These are phyloP conservation scores for Dioscorea alata DNA, from an alignment of 106 monocot species.

Conservation along the genomic window DNA sequence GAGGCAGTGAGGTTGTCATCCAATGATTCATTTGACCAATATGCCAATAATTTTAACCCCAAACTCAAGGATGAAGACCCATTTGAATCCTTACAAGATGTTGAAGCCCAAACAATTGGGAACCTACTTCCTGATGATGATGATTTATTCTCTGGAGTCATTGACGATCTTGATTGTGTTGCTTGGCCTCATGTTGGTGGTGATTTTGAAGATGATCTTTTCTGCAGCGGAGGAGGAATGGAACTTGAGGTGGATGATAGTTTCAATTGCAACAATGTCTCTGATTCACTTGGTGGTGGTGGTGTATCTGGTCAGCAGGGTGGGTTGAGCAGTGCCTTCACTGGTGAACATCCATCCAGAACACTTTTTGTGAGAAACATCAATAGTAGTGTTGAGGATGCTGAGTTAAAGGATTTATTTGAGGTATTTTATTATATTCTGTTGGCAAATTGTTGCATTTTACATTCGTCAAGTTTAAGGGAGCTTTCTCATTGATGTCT, in stretches of 20 bases:
- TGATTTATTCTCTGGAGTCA: conserved; percentile 62
- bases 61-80: conserved; percentile 41
- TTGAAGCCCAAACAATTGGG: conserved; percentile 73
- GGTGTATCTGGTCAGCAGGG: conserved; percentile 9
- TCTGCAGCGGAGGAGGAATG: conserved; percentile 62
- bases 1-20: conserved; percentile 49
- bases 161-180: conserved; percentile 34
- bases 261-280: conserved; percentile 14
- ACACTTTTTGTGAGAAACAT: conserved; percentile 86
- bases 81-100: conserved; percentile 64
- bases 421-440: conserved; percentile 39
- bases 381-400: conserved; percentile 69
- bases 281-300: conserved; percentile 8
- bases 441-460: neutral
- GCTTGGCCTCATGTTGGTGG: conserved; percentile 24
- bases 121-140: conserved; percentile 87
- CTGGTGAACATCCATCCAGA: conserved; percentile 53
- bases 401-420: conserved; percentile 58
- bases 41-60: conserved; percentile 15
- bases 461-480: neutral
- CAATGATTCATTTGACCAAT: conserved; percentile 28
- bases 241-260: conserved; percentile 58
- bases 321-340: conserved; percentile 18
- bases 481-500: neutral
- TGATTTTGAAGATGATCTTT: conserved; percentile 77